These are phyloP conservation scores for Cudoniella acicularis DNA, from an alignment of 495 filamentous ascomycete species.

Conservation along the genomic window DNA sequence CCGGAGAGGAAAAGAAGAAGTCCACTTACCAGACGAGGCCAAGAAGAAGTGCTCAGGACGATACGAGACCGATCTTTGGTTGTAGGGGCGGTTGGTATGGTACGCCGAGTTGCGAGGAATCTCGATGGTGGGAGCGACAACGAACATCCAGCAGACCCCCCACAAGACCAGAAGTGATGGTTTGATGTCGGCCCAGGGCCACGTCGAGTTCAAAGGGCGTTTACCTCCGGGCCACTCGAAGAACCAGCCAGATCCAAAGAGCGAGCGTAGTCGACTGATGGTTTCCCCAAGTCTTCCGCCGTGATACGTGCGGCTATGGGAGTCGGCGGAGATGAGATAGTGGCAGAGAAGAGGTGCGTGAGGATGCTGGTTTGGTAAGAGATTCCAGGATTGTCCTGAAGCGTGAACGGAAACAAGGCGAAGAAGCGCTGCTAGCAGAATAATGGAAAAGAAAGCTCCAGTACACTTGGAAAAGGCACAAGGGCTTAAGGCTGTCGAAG, in stretches of 20 bases:
- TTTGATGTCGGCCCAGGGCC: conserved; percentile 20
- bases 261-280: background rate
- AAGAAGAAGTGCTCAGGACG: background rate
- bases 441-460: background rate
- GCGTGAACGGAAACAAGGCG: background rate
- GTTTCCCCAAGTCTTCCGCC: background rate
- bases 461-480: background rate
- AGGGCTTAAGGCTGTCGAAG: background rate
- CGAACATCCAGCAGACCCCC: conserved; percentile 22
- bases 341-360: background rate
- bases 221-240: conserved; percentile 17
- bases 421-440: background rate
- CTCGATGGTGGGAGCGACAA: conserved; percentile 3
- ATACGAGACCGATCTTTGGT: background rate
- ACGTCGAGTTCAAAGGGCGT: conserved; percentile 21
- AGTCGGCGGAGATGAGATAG: background rate
- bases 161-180: conserved; percentile 17
- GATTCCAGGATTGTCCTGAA: background rate
- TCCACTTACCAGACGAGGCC: background rate
- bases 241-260: conserved; percentile 18
- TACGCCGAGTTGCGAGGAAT: background rate
- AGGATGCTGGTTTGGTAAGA: background rate
- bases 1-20: background rate
- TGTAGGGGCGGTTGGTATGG: background rate
- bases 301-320: background rate